Evolutionary conservation across 805 yeast genomes (phyloP).

Genomic region (Candida broadrunensis): DNA sequence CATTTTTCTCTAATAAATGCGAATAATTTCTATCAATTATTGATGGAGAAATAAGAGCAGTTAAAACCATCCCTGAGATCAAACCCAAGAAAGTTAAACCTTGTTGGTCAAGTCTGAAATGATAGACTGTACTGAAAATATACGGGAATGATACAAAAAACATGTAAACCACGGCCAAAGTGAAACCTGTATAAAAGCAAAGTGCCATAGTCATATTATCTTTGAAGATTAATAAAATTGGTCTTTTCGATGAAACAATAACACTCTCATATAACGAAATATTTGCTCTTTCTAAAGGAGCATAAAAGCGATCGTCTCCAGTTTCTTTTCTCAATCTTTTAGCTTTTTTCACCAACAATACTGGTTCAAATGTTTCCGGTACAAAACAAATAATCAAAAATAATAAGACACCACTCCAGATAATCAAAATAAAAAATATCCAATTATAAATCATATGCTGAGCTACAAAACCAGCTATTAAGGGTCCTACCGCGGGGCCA

Average conservation of each 20-base stretch:
- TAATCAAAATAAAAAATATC: conserved; percentile 23
- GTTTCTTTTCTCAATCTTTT: conserved; percentile 25
- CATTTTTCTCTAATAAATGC: conserved; percentile 27
- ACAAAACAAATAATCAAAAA: conserved; percentile 17
- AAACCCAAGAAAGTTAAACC: conserved; percentile 32
- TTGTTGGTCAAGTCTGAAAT: conserved; percentile 17
- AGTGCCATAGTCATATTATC: conserved; percentile 27
- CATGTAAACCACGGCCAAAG: conserved; percentile 42
- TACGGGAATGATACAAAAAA: conserved; percentile 40
- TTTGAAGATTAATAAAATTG: conserved; percentile 20
- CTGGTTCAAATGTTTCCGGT: conserved; percentile 29
- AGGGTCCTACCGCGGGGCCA: conserved; percentile 29
- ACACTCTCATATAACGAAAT: conserved; percentile 15
- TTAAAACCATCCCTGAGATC: conserved; percentile 34
- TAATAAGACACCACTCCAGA: conserved; percentile 20
- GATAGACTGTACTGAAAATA: conserved; percentile 39
- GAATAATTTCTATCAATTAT: conserved; percentile 26
- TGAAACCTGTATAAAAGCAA: conserved; percentile 42
- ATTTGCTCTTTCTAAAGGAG: conserved; percentile 34
- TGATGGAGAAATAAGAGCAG: conserved; percentile 23
- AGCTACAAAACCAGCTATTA: conserved; percentile 25
- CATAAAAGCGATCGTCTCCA: conserved; percentile 33
- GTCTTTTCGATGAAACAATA: conserved; percentile 18
- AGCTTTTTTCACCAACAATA: conserved; percentile 21
- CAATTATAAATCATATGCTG: conserved; percentile 16